These are phyloP conservation scores for Hyaloscypha bicolor DNA, from an alignment of 495 filamentous ascomycete species.

Conservation along the genomic window DNA sequence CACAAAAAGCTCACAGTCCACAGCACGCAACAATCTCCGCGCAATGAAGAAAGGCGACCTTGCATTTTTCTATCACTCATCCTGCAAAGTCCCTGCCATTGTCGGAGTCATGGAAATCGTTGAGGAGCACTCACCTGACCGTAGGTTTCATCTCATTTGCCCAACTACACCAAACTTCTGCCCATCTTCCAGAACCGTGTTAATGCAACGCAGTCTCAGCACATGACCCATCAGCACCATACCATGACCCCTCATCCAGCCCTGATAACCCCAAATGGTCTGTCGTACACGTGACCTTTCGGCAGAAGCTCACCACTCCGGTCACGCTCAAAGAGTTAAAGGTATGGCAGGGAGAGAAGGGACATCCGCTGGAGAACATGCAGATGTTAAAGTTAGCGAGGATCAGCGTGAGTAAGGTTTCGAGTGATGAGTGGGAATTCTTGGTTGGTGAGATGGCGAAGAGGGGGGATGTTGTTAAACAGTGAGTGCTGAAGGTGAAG, in stretches of 20 bases:
- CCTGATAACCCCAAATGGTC: slow-evolving; percentile 87
- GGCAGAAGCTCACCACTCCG: slow-evolving; percentile 73
- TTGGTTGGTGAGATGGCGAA: slow-evolving; percentile 60
- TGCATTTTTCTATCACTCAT: slow-evolving; percentile 98
- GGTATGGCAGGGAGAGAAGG: slow-evolving; percentile 54
- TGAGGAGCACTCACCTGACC: slow-evolving; percentile 74
- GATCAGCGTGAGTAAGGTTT: slow-evolving; percentile 83
- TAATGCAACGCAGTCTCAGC: slow-evolving; percentile 62
- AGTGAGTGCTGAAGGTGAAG: neutral
- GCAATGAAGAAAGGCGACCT: slow-evolving; percentile 89
- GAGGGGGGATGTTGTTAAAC: slow-evolving; percentile 31
- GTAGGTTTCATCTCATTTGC: slow-evolving; percentile 47
- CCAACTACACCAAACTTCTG: neutral
- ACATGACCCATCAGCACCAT: slow-evolving; percentile 74
- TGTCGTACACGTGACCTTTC: slow-evolving; percentile 84
- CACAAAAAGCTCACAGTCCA: slow-evolving; percentile 7
- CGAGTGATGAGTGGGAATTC: slow-evolving; percentile 75
- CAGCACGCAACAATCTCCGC: slow-evolving; percentile 83
- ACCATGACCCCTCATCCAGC: slow-evolving; percentile 73
- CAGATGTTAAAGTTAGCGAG: slow-evolving; percentile 78
- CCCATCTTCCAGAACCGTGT: neutral
- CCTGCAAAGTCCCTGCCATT: slow-evolving; percentile 87
- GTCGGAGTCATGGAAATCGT: slow-evolving; percentile 95
- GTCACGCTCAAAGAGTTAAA: slow-evolving; percentile 77
- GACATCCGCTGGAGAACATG: slow-evolving; percentile 73